phyloP scores from a whole-genome alignment of 2,329 filamentous ascomycete genomes.

The Basipetospora chlamydospora region DNA sequence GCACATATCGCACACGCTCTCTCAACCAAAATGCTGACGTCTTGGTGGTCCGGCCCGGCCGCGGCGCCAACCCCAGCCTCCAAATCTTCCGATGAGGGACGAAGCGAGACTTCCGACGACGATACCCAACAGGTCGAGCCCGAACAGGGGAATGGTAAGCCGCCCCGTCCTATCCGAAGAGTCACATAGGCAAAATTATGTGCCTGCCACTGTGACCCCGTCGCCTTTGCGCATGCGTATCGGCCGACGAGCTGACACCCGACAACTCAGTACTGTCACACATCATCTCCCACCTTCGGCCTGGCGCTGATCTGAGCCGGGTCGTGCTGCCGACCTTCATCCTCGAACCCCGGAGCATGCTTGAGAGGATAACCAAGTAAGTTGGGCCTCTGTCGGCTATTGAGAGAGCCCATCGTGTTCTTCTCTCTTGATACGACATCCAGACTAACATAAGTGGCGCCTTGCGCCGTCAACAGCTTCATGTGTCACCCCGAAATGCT shows the following conservation, averaged over 20 bases:
- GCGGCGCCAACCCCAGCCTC: conserved; percentile 6
- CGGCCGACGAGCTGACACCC: background rate
- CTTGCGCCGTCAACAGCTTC: conserved; percentile 46
- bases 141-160: conserved; percentile 84
- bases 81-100: conserved; percentile 35
- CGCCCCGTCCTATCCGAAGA: too few relatives aligned
- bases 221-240: too few relatives aligned
- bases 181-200: too few relatives aligned
- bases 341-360: conserved; percentile 91
- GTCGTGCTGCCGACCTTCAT: conserved; percentile 96
- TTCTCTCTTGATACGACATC: too few relatives aligned
- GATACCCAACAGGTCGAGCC: conserved; percentile 76
- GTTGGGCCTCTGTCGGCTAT: too few relatives aligned
- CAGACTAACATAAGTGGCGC: too few relatives aligned
- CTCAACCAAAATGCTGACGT: conserved; percentile 25
- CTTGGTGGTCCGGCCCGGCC: conserved; percentile 15
- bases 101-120: conserved; percentile 35
- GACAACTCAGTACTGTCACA: conserved; percentile 66
- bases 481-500: conserved; percentile 98
- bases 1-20: too few relatives aligned
- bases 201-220: too few relatives aligned
- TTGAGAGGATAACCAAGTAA: conserved; percentile 97
- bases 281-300: conserved; percentile 92
- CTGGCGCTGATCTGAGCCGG: conserved; percentile 85
- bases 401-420: background rate